These are phyloP conservation scores for Massarina eburnea DNA, from an alignment of 2,329 filamentous ascomycete species.

Conservation along the genomic window DNA sequence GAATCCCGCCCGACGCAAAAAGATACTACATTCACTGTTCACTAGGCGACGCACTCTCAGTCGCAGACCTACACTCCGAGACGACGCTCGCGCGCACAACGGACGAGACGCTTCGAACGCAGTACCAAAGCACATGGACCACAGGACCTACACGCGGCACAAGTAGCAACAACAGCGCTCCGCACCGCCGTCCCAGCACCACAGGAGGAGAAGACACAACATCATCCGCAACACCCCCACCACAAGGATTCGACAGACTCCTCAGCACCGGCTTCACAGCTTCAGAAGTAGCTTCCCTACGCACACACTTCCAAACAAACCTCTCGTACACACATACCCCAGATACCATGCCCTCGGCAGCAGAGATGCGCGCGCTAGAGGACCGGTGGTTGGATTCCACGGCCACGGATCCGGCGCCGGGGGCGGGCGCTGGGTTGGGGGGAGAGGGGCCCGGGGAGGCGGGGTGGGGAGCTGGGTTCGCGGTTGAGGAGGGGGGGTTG, in stretches of 20 bases:
- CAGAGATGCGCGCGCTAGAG: slow-evolving; percentile 75
- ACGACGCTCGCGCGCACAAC: slow-evolving; percentile 47
- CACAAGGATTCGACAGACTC: slow-evolving; percentile 85
- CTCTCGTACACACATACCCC: slow-evolving; percentile 81
- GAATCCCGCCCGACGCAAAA: slow-evolving; percentile 35
- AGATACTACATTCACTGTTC: slow-evolving; percentile 92
- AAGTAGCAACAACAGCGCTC: slow-evolving; percentile 10
- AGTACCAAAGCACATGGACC: slow-evolving; percentile 18
- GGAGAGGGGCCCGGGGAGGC: slow-evolving; percentile 35
- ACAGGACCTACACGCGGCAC: slow-evolving; percentile 19
- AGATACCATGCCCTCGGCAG: slow-evolving; percentile 82
- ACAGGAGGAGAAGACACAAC: too few species aligned
- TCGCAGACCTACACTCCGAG: slow-evolving; percentile 70
- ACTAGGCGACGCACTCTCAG: slow-evolving; percentile 73
- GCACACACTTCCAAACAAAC: slow-evolving; percentile 85
- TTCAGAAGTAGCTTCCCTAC: slow-evolving; percentile 79
- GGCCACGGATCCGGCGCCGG: slow-evolving; percentile 47
- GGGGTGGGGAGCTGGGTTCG: slow-evolving; percentile 55
- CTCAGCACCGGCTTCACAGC: slow-evolving; percentile 78
- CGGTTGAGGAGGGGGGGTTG: slow-evolving; percentile 62
- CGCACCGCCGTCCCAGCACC: slow-evolving; percentile 25
- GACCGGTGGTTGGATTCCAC: slow-evolving; percentile 82
- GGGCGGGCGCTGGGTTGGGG: slow-evolving; percentile 41
- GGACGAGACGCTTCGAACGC: slow-evolving; percentile 40
- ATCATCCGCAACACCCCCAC: too few species aligned